These are phyloP conservation scores for Fraxinus latifolia DNA, from an alignment of 305 asterid species.

Conservation along the genomic window DNA sequence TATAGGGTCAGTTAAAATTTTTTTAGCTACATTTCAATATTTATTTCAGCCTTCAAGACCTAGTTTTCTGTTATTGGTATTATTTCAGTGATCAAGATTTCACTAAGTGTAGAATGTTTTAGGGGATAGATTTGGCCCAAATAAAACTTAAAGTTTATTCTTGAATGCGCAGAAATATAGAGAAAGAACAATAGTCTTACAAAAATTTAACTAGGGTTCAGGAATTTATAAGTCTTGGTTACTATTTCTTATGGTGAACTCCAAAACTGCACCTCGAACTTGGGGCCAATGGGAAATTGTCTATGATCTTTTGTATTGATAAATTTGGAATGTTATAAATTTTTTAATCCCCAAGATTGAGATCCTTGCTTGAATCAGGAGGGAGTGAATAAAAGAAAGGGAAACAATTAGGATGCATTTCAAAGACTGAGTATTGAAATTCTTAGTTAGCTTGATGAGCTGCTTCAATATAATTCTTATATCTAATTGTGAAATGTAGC, in stretches of 20 bases:
- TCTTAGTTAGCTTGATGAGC: not conserved
- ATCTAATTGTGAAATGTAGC: not conserved
- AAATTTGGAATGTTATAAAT: not conserved
- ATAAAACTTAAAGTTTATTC: not conserved
- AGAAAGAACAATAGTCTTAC: not conserved
- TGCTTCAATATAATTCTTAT: not conserved
- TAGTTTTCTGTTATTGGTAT: not conserved
- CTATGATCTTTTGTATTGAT: not conserved
- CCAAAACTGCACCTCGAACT: not conserved
- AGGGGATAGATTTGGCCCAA: not conserved
- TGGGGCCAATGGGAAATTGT: not conserved
- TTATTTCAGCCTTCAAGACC: constrained; percentile 9
- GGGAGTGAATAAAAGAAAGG: not conserved
- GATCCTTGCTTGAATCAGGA: not conserved
- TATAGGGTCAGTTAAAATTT: constrained; percentile 53
- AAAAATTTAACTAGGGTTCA: not conserved
- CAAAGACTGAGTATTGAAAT: not conserved
- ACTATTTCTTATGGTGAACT: not conserved
- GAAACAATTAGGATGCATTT: not conserved
- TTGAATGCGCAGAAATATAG: not conserved
- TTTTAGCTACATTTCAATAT: not conserved
- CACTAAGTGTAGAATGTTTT: not conserved
- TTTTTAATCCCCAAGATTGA: not conserved
- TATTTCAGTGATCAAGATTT: not conserved
- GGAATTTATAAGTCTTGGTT: not conserved